Evolutionary conservation across 495 filamentous ascomycete genomes (phyloP), one percentile per base, ranked within the genome.

Genomic region (Neurospora intermedia): DNA sequence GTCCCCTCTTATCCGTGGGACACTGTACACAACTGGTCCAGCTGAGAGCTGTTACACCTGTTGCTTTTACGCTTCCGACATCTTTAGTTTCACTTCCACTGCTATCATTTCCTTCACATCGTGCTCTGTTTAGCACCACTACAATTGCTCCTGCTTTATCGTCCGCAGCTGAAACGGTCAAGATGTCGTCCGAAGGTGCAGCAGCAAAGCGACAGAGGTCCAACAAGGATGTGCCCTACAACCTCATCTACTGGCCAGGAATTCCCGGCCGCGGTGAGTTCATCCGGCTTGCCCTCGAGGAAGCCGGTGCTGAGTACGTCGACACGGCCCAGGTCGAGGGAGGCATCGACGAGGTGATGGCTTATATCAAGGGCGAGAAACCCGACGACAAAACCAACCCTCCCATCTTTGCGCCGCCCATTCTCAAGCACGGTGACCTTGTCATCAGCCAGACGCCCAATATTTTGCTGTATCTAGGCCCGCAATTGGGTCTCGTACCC

Each of bases 231-330:
- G 80, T 80, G 38, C 81, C 83, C 1, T 87, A 90, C 81, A 80
- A 87, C 43, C 87, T 91, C 48, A 80, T 90, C 79, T 92, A 92
- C 84, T 89, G 88, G 85, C 88, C 89, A 39, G 77, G 79, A 43
- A 79, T 90, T 69, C 90, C 90, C 70, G 90, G 90, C 70, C 87
- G 90, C 73, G 90, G 87, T 62, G 90, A 92, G 76, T 84, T 84
- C 77, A 81, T 92, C 79, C 89, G 90, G 31, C 87, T 92, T 45
- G 85, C 81, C 23, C 83, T 92, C 77, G 90, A 92, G 83, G 89
- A 86, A 43, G 83, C 86, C 35, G 82, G 84, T 23, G 86, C 85
- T 23, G 78, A 85, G 46, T 93, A 92, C 82, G 87, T 78, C 45
- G 91, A 93, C 81, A 82, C 85, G 20, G 83, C 84, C 48, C 82